These are phyloP conservation scores for Colletotrichum sp. DNA, from an alignment of 2,329 filamentous ascomycete species.

Conservation along the genomic window DNA sequence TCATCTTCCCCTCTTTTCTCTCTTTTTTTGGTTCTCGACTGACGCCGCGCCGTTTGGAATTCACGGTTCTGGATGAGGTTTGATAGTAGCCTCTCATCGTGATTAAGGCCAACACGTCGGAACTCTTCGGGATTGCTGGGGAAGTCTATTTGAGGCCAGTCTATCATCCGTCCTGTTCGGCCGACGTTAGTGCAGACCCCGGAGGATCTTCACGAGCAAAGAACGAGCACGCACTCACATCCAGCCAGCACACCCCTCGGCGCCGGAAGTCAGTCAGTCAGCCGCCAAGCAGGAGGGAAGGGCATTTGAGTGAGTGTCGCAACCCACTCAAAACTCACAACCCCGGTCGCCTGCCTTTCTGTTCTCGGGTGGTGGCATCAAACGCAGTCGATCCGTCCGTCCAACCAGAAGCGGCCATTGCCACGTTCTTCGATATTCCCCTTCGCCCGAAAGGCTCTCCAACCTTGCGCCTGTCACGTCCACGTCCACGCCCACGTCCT, in stretches of 20 bases:
- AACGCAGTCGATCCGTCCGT: slow-evolving; percentile 16
- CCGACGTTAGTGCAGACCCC: not conserved
- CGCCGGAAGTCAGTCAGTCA: not conserved
- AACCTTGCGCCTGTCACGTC: not conserved
- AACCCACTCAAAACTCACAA: not conserved
- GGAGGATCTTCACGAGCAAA: slow-evolving; percentile 7
- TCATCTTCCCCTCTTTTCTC: slow-evolving; percentile 16
- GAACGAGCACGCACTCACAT: not conserved
- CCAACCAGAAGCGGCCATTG: slow-evolving; percentile 22
- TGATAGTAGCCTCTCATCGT: not conserved
- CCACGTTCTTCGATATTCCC: slow-evolving; percentile 20
- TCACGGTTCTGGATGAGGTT: not conserved
- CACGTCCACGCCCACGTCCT: not conserved
- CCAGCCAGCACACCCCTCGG: not conserved
- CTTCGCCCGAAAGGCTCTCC: slow-evolving; percentile 26
- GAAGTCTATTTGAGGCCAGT: not conserved
- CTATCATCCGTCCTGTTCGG: not conserved
- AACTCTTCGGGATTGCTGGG: not conserved
- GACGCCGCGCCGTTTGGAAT: not conserved
- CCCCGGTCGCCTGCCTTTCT: not conserved
- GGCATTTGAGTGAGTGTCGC: not conserved
- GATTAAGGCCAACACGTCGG: not conserved
- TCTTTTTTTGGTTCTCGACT: not conserved
- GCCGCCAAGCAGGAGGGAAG: slow-evolving; percentile 4
- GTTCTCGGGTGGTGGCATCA: slow-evolving; percentile 23